These are phyloP conservation scores for Xylaria arbuscula DNA, from an alignment of 2,329 filamentous ascomycete species.

Conservation along the genomic window DNA sequence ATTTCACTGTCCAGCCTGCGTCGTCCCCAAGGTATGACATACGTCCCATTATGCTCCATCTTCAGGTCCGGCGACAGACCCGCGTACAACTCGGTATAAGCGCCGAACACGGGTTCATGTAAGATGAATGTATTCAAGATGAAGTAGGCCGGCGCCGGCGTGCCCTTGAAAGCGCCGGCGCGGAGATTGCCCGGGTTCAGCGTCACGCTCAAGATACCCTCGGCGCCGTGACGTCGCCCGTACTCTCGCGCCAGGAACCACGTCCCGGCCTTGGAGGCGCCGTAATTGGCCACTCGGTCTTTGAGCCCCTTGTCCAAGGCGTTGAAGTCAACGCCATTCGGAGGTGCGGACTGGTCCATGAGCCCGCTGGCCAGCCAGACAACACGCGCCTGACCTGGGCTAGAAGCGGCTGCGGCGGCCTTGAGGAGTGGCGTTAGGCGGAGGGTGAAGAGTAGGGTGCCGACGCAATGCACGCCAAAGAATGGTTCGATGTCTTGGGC, in stretches of 20 bases:
- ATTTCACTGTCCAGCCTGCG: slow-evolving; percentile 33
- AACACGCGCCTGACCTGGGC: slow-evolving; percentile 40
- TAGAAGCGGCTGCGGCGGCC: slow-evolving; percentile 40
- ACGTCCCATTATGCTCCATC: slow-evolving; percentile 36
- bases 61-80: slow-evolving; percentile 41
- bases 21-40: slow-evolving; percentile 40
- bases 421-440: slow-evolving; percentile 52
- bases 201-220: slow-evolving; percentile 45
- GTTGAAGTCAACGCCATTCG: slow-evolving; percentile 48
- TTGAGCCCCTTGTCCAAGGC: slow-evolving; percentile 40
- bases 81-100: slow-evolving; percentile 39
- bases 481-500: slow-evolving; percentile 51
- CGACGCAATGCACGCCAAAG: slow-evolving; percentile 52
- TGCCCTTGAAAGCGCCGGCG: slow-evolving; percentile 41
- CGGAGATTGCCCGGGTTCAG: slow-evolving; percentile 53
- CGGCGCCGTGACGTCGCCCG: slow-evolving; percentile 41
- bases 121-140: slow-evolving; percentile 29
- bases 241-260: slow-evolving; percentile 51
- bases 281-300: slow-evolving; percentile 47
- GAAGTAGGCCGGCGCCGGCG: slow-evolving; percentile 30
- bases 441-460: slow-evolving; percentile 49
- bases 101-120: slow-evolving; percentile 37
- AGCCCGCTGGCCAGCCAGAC: slow-evolving; percentile 48
- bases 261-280: slow-evolving; percentile 52
- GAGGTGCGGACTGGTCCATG: slow-evolving; percentile 44